Conservation (phyloP, 2,329 filamentous ascomycete genomes). For the Fusarium coicis region DNA sequence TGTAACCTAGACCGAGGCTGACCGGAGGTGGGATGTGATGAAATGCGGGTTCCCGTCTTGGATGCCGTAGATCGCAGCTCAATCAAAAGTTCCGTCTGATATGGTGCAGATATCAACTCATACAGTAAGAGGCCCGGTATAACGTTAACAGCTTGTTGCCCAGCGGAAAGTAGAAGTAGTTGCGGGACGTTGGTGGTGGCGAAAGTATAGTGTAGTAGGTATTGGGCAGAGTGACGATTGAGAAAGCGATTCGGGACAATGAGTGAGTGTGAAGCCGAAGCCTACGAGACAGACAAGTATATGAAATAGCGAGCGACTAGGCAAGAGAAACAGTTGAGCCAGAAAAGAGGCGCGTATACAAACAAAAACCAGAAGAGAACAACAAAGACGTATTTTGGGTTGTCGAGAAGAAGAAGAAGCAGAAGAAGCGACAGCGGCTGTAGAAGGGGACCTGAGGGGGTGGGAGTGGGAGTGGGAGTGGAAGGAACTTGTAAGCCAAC, state of each 20-base stretch:
- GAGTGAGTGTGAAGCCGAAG: conserved; percentile 24
- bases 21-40: conserved; percentile 14
- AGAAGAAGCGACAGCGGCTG: conserved; percentile 8
- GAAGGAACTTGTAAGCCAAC: conserved; percentile 38
- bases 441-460: conserved; percentile 18
- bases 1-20: conserved; percentile 20
- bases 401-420: conserved; percentile 5
- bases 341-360: conserved; percentile 22
- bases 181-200: conserved; percentile 10
- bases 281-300: background rate
- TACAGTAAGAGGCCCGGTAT: conserved; percentile 8
- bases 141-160: conserved; percentile 25
- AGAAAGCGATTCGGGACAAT: conserved; percentile 21
- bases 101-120: conserved; percentile 23
- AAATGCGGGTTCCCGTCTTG: conserved; percentile 37
- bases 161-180: conserved; percentile 23
- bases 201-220: conserved; percentile 6
- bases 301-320: conserved; percentile 19
- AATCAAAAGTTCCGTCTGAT: conserved; percentile 22
- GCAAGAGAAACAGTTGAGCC: conserved; percentile 13
- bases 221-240: background rate
- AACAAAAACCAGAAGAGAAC: conserved; percentile 9
- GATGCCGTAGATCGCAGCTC: conserved; percentile 28
- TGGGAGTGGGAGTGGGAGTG: background rate
- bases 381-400: conserved; percentile 12